Base-by-base conservation (phyloP, 2,329 filamentous ascomycete genomes). In the Furcasterigmium sp. region DNA sequence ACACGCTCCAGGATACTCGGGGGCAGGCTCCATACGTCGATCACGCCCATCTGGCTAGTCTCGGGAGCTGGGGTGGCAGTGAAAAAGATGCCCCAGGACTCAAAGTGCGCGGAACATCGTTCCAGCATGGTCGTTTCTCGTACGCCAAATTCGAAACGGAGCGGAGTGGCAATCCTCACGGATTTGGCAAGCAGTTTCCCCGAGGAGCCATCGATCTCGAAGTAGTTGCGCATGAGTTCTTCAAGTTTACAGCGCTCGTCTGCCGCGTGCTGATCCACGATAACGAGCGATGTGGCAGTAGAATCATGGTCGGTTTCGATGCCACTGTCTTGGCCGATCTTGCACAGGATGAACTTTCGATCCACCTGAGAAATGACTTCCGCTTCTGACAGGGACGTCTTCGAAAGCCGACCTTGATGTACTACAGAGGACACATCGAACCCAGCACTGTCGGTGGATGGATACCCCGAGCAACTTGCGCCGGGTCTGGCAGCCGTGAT, bases 201-300 rank as follows among this genome's bases (percentile, higher is more conserved):
- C 2, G n/a, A n/a, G 38, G 44, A 1, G 15, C 20, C 4, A 47
- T 45, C 42, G 4, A 10, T 47, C 4, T 39, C 37, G 48, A 81
- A 80, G 43, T 79, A 81, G 6, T 51, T 51, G 1, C 53, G 52
- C 58, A 94, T 80, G 1, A 98, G 70, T 0, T 62, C 59, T 58
- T 98, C 93, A 1, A 97, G 76, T 2, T 83, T 82, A 49, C 86
- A 82, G 37, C 93, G 78, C 66, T 98, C 93, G 58, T 96, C 91
- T 3, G 91, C 93, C 1, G 93, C 93, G 58, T 98, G 93, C 56
- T 98, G 93, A 56, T 98, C 93, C 6, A 96, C 75, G 30, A 96
- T 70, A 1, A 95, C 73, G 5, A 97, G 66, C 2, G 81, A 26
- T n/a, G n/a, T n/a, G n/a, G n/a, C n/a, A n/a, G n/a, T n/a, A n/a